Evolutionary conservation across 2,329 filamentous ascomycete genomes (phyloP).

Genomic region (Microsporum audouinii): DNA sequence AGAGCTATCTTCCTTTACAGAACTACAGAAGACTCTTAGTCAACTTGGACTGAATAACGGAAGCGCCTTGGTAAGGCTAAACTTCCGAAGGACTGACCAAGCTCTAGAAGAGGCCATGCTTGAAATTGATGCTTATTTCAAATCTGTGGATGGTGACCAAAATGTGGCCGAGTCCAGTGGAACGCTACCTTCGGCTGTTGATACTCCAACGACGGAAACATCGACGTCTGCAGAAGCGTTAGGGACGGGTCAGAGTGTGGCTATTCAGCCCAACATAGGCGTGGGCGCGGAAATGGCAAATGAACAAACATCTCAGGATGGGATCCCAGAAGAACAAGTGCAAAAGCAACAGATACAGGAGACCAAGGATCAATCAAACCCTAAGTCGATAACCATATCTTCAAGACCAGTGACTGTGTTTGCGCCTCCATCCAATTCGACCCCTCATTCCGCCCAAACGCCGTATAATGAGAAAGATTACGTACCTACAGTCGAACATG

Average conservation of each 20-base stretch:
- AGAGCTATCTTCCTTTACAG: slow-evolving; percentile 62
- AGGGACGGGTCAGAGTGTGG: slow-evolving; percentile 10
- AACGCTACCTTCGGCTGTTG: slow-evolving; percentile 3
- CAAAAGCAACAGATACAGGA: slow-evolving; percentile 4
- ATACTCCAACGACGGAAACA: slow-evolving; percentile 3
- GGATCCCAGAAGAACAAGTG: slow-evolving; percentile 1
- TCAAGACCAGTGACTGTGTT: slow-evolving; percentile 53
- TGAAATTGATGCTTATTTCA: slow-evolving; percentile 68
- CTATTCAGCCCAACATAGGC: slow-evolving; percentile 9
- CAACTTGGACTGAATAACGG: slow-evolving; percentile 82
- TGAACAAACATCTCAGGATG: neutral
- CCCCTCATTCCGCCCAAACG: slow-evolving; percentile 61
- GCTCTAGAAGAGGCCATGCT: slow-evolving; percentile 77
- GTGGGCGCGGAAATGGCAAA: slow-evolving; percentile 9
- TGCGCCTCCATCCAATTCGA: slow-evolving; percentile 61
- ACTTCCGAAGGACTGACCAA: slow-evolving; percentile 62
- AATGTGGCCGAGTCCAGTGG: slow-evolving; percentile 9
- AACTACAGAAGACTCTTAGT: slow-evolving; percentile 78
- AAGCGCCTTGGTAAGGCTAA: slow-evolving; percentile 64
- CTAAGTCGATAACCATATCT: slow-evolving; percentile 30
- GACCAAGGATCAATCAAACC: slow-evolving; percentile 3
- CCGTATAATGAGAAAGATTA: slow-evolving; percentile 63
- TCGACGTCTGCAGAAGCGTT: slow-evolving; percentile 8
- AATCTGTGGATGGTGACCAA: slow-evolving; percentile 29
- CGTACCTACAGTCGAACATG: slow-evolving; percentile 70